Conservation (phyloP, 805 yeast genomes). For the Ogataea wickerhamii region DNA sequence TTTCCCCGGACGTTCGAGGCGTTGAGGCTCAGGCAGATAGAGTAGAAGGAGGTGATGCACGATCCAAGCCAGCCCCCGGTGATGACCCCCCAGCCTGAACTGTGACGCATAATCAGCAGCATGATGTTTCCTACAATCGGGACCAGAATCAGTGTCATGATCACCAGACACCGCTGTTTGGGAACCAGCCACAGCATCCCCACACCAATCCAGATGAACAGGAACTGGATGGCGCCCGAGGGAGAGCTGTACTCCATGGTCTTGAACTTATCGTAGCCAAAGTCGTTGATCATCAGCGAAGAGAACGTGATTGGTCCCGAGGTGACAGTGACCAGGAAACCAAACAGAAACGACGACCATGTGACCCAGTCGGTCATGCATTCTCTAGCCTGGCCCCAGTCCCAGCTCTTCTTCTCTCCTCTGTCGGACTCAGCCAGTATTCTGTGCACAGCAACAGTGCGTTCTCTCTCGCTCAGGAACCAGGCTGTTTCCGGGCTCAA, state of each 20-base stretch:
- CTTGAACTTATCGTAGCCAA: slow-evolving; percentile 30
- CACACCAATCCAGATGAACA: slow-evolving; percentile 25
- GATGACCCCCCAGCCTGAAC: slow-evolving; percentile 22
- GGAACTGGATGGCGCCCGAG: slow-evolving; percentile 31
- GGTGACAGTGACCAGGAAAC: slow-evolving; percentile 42
- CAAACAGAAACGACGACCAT: slow-evolving; percentile 44
- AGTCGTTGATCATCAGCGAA: slow-evolving; percentile 26
- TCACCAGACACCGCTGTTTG: slow-evolving; percentile 22
- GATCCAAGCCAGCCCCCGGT: slow-evolving; percentile 23
- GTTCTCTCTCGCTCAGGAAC: slow-evolving; percentile 37
- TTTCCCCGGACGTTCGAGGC: slow-evolving; percentile 57
- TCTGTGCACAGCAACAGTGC: slow-evolving; percentile 34
- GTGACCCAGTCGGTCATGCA: slow-evolving; percentile 49
- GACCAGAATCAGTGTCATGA: slow-evolving; percentile 17
- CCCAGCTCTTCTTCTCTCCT: slow-evolving; percentile 50
- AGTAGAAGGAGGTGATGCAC: slow-evolving; percentile 17
- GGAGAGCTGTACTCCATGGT: slow-evolving; percentile 28
- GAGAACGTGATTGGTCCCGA: slow-evolving; percentile 39
- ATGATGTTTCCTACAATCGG: slow-evolving; percentile 25
- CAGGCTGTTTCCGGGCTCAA: slow-evolving; percentile 47
- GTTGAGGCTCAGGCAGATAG: slow-evolving; percentile 17
- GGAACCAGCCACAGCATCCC: slow-evolving; percentile 16
- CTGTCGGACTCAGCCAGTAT: slow-evolving; percentile 21
- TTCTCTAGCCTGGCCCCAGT: slow-evolving; percentile 52
- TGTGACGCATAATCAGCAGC: slow-evolving; percentile 12